A percentile compares a stretch with the other conserved stretches of the same genome.
These are phyloP conservation scores for Lecanicillium sp. DNA, from an alignment of 2,329 filamentous ascomycete genomes.

Conservation along the genomic window DNA sequence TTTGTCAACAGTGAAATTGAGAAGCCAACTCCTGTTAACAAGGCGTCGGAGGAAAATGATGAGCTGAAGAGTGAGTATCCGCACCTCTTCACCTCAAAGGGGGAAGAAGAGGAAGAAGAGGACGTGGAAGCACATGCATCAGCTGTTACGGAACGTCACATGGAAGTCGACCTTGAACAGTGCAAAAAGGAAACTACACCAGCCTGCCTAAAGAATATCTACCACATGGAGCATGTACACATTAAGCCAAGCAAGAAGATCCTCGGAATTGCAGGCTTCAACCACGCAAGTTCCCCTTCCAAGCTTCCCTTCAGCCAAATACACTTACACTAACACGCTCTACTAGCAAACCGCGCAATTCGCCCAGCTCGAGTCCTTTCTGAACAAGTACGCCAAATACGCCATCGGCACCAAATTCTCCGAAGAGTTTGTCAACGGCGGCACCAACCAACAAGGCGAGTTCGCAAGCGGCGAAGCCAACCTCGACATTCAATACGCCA, in stretches of 20 bases:
- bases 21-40: not conserved
- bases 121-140: too few relatives aligned
- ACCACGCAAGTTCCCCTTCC: conserved; percentile 19
- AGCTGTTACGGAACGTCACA: conserved; percentile 16
- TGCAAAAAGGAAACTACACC: conserved; percentile 34
- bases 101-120: not conserved
- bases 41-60: not conserved
- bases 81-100: too few relatives aligned
- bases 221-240: conserved; percentile 36
- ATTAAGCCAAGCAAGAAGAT: conserved; percentile 51
- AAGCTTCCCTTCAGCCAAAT: not conserved
- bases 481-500: conserved; percentile 28
- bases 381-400: conserved; percentile 43
- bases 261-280: conserved; percentile 50
- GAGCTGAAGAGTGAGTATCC: not conserved
- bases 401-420: conserved; percentile 46
- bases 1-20: not conserved
- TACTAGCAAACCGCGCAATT: conserved; percentile 40
- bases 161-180: conserved; percentile 11
- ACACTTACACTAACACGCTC: conserved; percentile 1
- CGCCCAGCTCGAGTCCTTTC: conserved; percentile 47
- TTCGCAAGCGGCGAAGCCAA: conserved; percentile 24
- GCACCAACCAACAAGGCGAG: conserved; percentile 38
- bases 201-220: conserved; percentile 34
- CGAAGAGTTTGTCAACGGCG: conserved; percentile 48